Conservation (phyloP, 2,329 filamentous ascomycete genomes). For the Malbranchea cinnamomea region DNA sequence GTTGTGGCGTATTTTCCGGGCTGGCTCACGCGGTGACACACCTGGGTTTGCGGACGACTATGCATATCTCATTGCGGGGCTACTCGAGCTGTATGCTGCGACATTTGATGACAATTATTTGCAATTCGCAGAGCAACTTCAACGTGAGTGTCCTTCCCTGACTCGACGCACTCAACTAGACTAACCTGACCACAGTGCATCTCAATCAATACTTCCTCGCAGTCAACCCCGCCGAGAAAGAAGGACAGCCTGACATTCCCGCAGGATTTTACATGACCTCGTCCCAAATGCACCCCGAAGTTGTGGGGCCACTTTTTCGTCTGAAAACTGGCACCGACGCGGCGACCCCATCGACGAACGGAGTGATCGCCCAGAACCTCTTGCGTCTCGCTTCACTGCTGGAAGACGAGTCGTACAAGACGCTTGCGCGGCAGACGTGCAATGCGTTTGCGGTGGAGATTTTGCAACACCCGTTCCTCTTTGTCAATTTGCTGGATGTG, state of each 20-base stretch:
- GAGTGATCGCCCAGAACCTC: slow-evolving; percentile 73
- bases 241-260: slow-evolving; percentile 20
- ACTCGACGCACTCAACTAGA: background rate
- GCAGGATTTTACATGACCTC: slow-evolving; percentile 29
- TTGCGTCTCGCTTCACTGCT: slow-evolving; percentile 62
- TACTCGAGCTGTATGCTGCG: slow-evolving; percentile 71
- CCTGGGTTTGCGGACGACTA: slow-evolving; percentile 87
- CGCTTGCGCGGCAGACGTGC: slow-evolving; percentile 56
- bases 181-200: slow-evolving; percentile 34
- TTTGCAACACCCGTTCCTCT: slow-evolving; percentile 84
- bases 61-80: slow-evolving; percentile 68
- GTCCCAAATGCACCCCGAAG: slow-evolving; percentile 42
- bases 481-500: slow-evolving; percentile 60
- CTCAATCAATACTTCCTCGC: slow-evolving; percentile 73
- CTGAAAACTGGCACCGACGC: slow-evolving; percentile 95
- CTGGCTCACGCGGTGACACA: slow-evolving; percentile 46
- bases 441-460: slow-evolving; percentile 83
- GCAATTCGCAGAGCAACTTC: slow-evolving; percentile 66
- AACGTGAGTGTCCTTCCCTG: slow-evolving; percentile 39
- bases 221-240: slow-evolving; percentile 19
- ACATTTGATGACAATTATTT: slow-evolving; percentile 65
- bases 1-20: slow-evolving; percentile 61
- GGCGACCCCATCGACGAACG: slow-evolving; percentile 78
- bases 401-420: slow-evolving; percentile 47
- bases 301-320: slow-evolving; percentile 50